Conservation (phyloP, 805 yeast species). For the Candida sphagnicola region DNA sequence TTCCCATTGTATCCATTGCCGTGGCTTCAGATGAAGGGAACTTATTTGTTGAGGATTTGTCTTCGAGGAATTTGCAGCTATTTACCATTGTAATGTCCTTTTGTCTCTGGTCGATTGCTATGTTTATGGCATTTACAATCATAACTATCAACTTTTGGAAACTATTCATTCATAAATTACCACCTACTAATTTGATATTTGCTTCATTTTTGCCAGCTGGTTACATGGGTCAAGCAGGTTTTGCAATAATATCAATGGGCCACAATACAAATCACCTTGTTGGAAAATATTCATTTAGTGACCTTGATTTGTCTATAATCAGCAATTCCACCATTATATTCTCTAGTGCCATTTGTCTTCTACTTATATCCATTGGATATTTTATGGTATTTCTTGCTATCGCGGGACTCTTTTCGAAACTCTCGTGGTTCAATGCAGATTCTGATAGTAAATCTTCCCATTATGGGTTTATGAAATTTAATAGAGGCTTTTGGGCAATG, state of each 20-base stretch:
- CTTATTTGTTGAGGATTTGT: constrained; percentile 40
- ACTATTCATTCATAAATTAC: constrained; percentile 51
- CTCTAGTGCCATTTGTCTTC: constrained; percentile 35
- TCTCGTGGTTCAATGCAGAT: constrained; percentile 25
- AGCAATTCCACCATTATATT: constrained; percentile 7
- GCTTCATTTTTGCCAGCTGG: constrained; percentile 73
- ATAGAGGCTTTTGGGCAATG: constrained; percentile 51
- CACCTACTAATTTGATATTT: constrained; percentile 48
- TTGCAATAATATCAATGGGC: constrained; percentile 55
- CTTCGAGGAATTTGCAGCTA: constrained; percentile 34
- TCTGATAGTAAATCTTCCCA: constrained; percentile 16
- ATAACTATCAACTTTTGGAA: constrained; percentile 58
- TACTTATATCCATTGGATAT: constrained; percentile 48
- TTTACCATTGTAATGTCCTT: constrained; percentile 51
- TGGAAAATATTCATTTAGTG: constrained; percentile 16
- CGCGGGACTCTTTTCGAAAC: constrained; percentile 37
- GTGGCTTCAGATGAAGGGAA: constrained; percentile 69
- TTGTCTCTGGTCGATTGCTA: constrained; percentile 64
- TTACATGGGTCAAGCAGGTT: constrained; percentile 78
- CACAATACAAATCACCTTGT: constrained; percentile 26
- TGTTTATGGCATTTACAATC: constrained; percentile 51
- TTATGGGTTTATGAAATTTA: constrained; percentile 11
- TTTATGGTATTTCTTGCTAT: constrained; percentile 36
- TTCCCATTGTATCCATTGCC: constrained; percentile 76
- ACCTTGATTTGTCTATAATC: constrained; percentile 25